phyloP scores from a whole-genome alignment of 2,329 filamentous ascomycete genomes.

The Fusarium chlamydosporum region DNA sequence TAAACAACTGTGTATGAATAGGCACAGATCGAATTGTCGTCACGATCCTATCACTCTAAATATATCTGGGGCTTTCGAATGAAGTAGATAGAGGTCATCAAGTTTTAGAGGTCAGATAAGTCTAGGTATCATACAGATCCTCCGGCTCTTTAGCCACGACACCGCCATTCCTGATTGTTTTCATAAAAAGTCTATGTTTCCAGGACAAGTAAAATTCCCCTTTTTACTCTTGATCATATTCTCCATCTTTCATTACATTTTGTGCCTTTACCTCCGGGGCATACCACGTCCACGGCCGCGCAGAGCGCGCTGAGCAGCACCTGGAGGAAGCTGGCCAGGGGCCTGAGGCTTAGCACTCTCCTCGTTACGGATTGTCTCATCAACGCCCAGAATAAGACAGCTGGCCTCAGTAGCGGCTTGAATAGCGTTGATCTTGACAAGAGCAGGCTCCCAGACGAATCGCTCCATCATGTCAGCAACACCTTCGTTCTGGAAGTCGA shows the following conservation, averaged over 20 bases:
- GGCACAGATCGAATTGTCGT: not conserved
- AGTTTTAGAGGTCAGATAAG: conserved; percentile 48
- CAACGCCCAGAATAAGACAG: conserved; percentile 94
- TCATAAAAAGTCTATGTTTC: conserved; percentile 37
- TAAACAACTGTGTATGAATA: not conserved
- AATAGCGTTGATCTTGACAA: conserved; percentile 97
- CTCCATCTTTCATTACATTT: conserved; percentile 42
- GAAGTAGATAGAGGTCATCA: conserved; percentile 46
- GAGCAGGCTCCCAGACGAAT: conserved; percentile 97
- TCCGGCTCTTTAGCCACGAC: conserved; percentile 45
- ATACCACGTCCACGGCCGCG: conserved; percentile 88
- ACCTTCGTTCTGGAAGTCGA: conserved; percentile 94
- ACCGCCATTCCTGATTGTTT: conserved; percentile 24
- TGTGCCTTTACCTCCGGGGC: conserved; percentile 75
- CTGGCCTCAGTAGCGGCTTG: conserved; percentile 95
- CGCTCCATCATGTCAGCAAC: conserved; percentile 93
- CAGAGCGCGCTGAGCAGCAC: conserved; percentile 89
- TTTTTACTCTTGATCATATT: conserved; percentile 41
- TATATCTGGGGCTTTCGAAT: not conserved
- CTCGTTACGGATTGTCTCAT: conserved; percentile 99
- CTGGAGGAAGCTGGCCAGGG: conserved; percentile 81
- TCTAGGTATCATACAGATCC: conserved; percentile 58
- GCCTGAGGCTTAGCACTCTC: conserved; percentile 89
- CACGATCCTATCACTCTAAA: not conserved
- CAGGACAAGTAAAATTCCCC: conserved; percentile 29